These are phyloP conservation scores for Saccharomyces hybrid DNA, from an alignment of 1,139 yeast species.

Conservation along the genomic window DNA sequence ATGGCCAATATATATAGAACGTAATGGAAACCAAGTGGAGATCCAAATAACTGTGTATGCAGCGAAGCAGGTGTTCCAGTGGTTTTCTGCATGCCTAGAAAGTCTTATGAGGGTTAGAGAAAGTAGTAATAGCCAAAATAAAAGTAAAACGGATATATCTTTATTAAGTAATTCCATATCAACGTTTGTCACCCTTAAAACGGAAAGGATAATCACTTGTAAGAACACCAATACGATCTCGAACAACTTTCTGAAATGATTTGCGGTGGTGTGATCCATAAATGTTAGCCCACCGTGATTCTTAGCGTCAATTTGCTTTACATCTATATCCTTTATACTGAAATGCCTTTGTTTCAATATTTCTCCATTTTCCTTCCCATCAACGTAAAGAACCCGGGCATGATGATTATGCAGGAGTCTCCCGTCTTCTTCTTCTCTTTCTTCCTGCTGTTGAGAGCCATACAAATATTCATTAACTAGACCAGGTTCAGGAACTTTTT, in stretches of 20 bases:
- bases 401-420: too few species aligned
- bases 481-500: not conserved
- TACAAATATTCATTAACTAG: not conserved
- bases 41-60: slow-evolving; percentile 48
- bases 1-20: slow-evolving; percentile 57
- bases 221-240: slow-evolving; percentile 15
- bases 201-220: slow-evolving; percentile 8
- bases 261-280: slow-evolving; percentile 14
- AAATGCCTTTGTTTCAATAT: slow-evolving; percentile 21
- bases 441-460: not conserved
- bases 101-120: slow-evolving; percentile 7
- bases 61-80: slow-evolving; percentile 63
- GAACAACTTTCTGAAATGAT: slow-evolving; percentile 14
- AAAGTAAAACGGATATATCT: not conserved
- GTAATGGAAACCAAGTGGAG: slow-evolving; percentile 47
- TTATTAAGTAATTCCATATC: not conserved
- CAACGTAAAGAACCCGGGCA: not conserved
- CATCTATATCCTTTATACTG: slow-evolving; percentile 16
- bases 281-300: slow-evolving; percentile 18
- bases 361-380: slow-evolving; percentile 5
- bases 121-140: not conserved
- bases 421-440: not conserved
- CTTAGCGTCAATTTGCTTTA: slow-evolving; percentile 15
- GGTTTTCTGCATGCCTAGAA: slow-evolving; percentile 31
- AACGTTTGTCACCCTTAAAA: not conserved